Conservation (phyloP, 2,329 filamentous ascomycete genomes). For the Penicillium sp. region DNA sequence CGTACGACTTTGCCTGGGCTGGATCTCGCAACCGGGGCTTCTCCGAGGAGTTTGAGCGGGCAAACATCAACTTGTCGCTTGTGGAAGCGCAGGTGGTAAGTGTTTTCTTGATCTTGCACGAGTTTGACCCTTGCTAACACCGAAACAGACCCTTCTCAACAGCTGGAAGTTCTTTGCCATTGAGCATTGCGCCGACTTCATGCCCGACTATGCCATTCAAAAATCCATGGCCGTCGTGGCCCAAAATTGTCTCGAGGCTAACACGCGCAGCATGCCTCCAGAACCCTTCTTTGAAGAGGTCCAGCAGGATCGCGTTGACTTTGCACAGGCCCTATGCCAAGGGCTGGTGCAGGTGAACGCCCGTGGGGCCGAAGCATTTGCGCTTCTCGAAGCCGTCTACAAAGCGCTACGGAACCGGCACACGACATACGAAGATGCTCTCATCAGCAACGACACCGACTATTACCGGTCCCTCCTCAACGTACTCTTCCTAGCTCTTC, state of each 20-base stretch:
- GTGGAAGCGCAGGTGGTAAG: slow-evolving; percentile 86
- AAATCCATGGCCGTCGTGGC: slow-evolving; percentile 70
- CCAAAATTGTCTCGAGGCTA: slow-evolving; percentile 71
- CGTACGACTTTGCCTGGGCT: slow-evolving; percentile 72
- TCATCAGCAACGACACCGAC: slow-evolving; percentile 53
- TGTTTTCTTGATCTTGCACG: slow-evolving; percentile 4
- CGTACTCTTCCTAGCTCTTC: slow-evolving; percentile 76
- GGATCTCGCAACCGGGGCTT: slow-evolving; percentile 67
- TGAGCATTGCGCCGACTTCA: slow-evolving; percentile 67
- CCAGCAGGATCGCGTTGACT: slow-evolving; percentile 68
- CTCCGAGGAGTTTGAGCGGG: slow-evolving; percentile 72
- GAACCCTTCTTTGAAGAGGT: slow-evolving; percentile 78
- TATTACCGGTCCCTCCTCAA: slow-evolving; percentile 83
- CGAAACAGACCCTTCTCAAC: slow-evolving; percentile 65
- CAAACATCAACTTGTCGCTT: slow-evolving; percentile 84
- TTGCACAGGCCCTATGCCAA: slow-evolving; percentile 78
- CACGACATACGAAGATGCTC: slow-evolving; percentile 56
- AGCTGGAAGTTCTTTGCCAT: slow-evolving; percentile 85
- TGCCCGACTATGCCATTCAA: slow-evolving; percentile 54
- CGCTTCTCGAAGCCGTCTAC: slow-evolving; percentile 57
- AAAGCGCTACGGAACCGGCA: slow-evolving; percentile 53
- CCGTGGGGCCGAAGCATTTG: slow-evolving; percentile 49
- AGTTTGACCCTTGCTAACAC: slow-evolving; percentile 25
- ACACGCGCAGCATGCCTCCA: slow-evolving; percentile 65
- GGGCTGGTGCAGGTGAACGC: slow-evolving; percentile 61